phyloP scores from a whole-genome alignment of 2,329 filamentous ascomycete species.

The Claviceps sp. region DNA sequence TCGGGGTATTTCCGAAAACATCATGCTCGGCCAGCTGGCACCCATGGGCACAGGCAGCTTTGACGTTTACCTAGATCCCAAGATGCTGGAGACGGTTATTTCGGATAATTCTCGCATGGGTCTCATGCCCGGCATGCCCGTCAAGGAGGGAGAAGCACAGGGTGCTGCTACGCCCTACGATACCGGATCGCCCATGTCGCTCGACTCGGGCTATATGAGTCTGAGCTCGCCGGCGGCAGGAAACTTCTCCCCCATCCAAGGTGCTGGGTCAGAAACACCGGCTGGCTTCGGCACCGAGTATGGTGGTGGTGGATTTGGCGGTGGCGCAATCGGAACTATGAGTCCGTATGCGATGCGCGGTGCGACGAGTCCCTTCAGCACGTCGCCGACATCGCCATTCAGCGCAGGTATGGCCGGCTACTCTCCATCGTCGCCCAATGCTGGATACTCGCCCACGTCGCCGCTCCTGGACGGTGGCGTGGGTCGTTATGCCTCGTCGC shows the following conservation, averaged over 20 bases:
- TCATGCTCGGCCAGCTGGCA: slow-evolving; percentile 94
- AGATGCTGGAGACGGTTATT: slow-evolving; percentile 90
- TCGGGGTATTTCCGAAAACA: slow-evolving; percentile 94
- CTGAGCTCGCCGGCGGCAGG: slow-evolving; percentile 48
- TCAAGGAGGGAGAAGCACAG: slow-evolving; percentile 60
- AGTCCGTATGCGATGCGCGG: slow-evolving; percentile 52
- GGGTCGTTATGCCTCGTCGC: slow-evolving; percentile 42
- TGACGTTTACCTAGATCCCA: slow-evolving; percentile 82
- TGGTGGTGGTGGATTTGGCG: slow-evolving; percentile 33
- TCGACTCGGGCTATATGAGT: slow-evolving; percentile 52
- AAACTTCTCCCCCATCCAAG: slow-evolving; percentile 67
- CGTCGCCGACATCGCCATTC: slow-evolving; percentile 54
- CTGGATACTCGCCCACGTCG: slow-evolving; percentile 64
- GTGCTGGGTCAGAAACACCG: slow-evolving; percentile 57
- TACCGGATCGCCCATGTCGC: slow-evolving; percentile 61
- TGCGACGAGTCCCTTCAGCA: slow-evolving; percentile 64
- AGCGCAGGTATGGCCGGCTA: slow-evolving; percentile 45
- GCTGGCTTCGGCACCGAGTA: slow-evolving; percentile 53
- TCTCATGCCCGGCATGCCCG: slow-evolving; percentile 64
- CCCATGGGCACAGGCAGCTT: slow-evolving; percentile 96
- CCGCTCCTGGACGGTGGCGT: slow-evolving; percentile 44
- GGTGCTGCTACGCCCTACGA: slow-evolving; percentile 94
- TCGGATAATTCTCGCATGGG: slow-evolving; percentile 82
- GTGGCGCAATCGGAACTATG: slow-evolving; percentile 29
- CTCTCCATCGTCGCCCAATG: slow-evolving; percentile 64